These are phyloP conservation scores for Fraxinus sp. DNA, from an alignment of 305 asterid genomes.

Conservation along the genomic window DNA sequence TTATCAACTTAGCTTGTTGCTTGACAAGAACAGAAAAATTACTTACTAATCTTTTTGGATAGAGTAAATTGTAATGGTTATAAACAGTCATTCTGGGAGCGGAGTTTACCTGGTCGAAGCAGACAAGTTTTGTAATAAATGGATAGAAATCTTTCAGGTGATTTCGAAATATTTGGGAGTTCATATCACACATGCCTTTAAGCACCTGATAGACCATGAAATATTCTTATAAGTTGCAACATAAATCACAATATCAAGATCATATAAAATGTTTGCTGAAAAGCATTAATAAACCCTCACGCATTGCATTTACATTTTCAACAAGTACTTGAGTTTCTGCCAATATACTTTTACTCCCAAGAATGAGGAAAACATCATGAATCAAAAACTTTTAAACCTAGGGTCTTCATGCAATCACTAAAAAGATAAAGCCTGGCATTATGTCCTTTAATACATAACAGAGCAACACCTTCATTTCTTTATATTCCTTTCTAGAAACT, in stretches of 20 bases:
- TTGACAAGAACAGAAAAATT: neutral
- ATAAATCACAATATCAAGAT: neutral
- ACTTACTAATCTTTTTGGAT: neutral
- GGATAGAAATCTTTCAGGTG: constrained; percentile 91
- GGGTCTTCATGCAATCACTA: neutral
- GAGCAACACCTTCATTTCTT: neutral
- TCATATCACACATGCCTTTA: constrained; percentile 82
- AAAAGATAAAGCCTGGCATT: neutral
- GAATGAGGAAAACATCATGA: neutral
- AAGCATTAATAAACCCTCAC: neutral
- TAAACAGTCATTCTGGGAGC: neutral
- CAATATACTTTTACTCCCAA: neutral
- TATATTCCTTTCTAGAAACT: neutral
- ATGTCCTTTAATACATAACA: neutral
- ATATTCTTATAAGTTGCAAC: constrained; percentile 10
- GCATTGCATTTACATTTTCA: neutral
- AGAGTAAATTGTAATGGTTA: neutral
- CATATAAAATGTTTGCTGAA: neutral
- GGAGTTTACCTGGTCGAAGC: constrained; percentile 87
- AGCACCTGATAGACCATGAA: constrained; percentile 66
- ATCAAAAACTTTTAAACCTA: neutral
- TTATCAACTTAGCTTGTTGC: neutral
- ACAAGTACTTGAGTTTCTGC: neutral
- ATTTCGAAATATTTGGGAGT: constrained; percentile 66
- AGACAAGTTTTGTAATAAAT: constrained; percentile 79